Base-by-base conservation (phyloP, 2,329 filamentous ascomycete species). In the Cladosporium sp. region DNA sequence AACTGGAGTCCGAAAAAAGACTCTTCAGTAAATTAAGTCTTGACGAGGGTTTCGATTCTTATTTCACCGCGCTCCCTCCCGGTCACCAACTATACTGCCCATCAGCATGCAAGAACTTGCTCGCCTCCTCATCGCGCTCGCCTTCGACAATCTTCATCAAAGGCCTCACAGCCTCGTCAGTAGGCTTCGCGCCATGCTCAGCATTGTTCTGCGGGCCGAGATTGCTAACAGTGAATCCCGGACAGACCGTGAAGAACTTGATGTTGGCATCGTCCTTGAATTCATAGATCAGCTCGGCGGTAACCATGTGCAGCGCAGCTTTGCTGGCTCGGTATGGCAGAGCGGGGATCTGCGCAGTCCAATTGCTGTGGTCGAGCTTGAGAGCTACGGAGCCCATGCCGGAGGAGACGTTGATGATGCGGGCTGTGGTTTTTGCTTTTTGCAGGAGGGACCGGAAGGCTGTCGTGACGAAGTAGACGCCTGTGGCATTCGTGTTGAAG, bases 401-500 rank as follows among this genome's bases (percentile, higher is more conserved):
- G 6, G 64, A 69, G 13, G 66, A 66, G 10, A 77, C 66, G 36
- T 74, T 74, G 47, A 77, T 62, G 51, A 76, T 70, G 3, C 66
- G 60, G 22, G 52, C 74, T 0, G 69, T 50, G 47, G 75, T 73
- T n/a, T 22, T 9, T 10, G 52, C 22, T 28, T 47, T 55, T 25
- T 32, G 67, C 0, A 83, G 73, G 0, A 83, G 68, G 0, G 80
- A 79, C 10, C 70, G 58, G 57, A 77, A 74, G 0, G 68, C 67
- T 3, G 68, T 62, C 0, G 77, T 78, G 10, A 77, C 61, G 35
- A 76, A 70, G 20, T 77, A 71, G 0, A 77, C 74, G 10, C 80
- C 76, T 0, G 78, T 67, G 6, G 80, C 76, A 63, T 84, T 84
- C 61, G 64, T 60, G 40, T 75, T 70, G 62, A 70, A 73, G 4